A percentile compares a stretch with the other conserved stretches of the same genome.
Evolutionary conservation across 352 stramenopile species (phyloP).

Genomic region (Pythium guiyangense): DNA sequence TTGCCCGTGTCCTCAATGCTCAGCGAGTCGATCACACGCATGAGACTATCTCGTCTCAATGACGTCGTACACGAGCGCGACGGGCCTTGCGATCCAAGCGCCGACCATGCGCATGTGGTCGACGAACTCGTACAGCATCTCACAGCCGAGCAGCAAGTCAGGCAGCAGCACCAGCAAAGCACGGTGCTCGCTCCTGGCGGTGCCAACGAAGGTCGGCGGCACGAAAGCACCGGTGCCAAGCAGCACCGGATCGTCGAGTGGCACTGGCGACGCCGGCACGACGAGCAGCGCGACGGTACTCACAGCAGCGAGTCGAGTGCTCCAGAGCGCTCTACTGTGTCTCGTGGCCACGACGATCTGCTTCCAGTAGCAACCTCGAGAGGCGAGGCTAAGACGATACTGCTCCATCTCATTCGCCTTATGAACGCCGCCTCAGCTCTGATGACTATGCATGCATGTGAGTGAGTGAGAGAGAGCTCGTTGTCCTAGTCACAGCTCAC

Average conservation of each 20-base stretch:
- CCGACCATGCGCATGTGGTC: background rate
- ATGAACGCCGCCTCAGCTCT: too few relatives aligned
- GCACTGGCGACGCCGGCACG: background rate
- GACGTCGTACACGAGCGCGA: too few relatives aligned
- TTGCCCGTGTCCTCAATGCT: too few relatives aligned
- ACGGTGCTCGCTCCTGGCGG: background rate
- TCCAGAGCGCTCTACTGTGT: background rate
- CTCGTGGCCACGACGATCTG: background rate
- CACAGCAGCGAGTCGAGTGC: background rate
- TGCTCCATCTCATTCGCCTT: too few relatives aligned
- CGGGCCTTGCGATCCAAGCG: background rate
- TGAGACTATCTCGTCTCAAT: background rate
- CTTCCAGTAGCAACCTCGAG: too few relatives aligned
- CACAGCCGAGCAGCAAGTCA: background rate
- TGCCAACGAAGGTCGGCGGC: conserved; percentile 3
- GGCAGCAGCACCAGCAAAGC: background rate
- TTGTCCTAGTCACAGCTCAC: background rate
- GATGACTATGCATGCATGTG: too few relatives aligned
- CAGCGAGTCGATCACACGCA: too few relatives aligned
- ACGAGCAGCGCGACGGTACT: background rate
- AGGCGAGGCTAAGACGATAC: too few relatives aligned
- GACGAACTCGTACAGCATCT: background rate
- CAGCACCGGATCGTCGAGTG: background rate
- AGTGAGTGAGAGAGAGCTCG: background rate
- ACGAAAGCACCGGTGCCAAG: background rate